Evolutionary conservation across 805 yeast species (phyloP), one percentile per base, ranked within the genome.

Genomic region (Debaryomyces maramus): DNA sequence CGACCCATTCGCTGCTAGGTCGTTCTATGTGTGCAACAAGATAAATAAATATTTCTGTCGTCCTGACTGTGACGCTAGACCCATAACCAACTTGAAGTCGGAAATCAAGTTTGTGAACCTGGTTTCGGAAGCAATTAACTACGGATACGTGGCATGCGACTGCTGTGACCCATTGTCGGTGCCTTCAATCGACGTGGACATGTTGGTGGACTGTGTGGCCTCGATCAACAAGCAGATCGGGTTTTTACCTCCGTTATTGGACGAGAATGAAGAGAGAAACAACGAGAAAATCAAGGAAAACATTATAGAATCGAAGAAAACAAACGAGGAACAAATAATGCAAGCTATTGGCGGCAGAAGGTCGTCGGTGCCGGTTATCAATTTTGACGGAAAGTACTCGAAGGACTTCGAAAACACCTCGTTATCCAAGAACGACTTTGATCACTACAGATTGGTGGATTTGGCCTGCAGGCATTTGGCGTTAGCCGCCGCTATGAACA

Each of bases 381-480:
- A 42, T 34, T 49, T 39, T 35, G 58, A 56, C 24, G 57, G 58
- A 13, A 56, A 56, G 34, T 36, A 44, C 32, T 36, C 58, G 15
- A 61, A 60, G 40, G 60, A 61, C 34, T 50, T 45, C 28, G 58
- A 51, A 30, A 34, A 40, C 26, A 41, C 54, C 3, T 50, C 62
- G 6, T 55, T 76, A 20, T 68, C 81, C 16, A 77, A 79, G 51
- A 79, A 79, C 56, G 87, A 83, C 55, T 68, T 78, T 33, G 88
- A 83, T 51, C 90, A 85, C 54, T 72, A 78, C 51, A 72, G 81
- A 44, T 71, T 83, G 33, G 87, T 83, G 16, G 85, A 81, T 55
- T 75, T 81, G 51, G 93, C 95, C 1, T 87, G 95, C 55, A 79
- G 91, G 39, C 90, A 85, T 59, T 81, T 86, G 53, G 89, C 91